Percentiles rank a stretch among this genome's conserved stretches.
Conservation (phyloP, 495 filamentous ascomycete species). For the Lepidopterella palustris region DNA sequence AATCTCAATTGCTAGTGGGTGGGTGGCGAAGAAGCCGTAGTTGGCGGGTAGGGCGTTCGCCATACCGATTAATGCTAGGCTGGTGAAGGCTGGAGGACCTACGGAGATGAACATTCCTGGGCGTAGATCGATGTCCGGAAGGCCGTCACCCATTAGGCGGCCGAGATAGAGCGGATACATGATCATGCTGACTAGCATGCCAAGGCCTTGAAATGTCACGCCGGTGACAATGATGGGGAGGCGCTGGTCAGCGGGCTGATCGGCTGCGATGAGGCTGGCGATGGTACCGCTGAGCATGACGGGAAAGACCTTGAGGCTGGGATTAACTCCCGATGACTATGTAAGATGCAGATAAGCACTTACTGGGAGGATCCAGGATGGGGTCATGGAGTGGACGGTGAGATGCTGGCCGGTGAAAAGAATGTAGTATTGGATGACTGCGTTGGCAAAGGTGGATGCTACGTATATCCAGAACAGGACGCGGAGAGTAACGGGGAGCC, state of each 20-base stretch:
- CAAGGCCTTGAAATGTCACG: constrained; percentile 25
- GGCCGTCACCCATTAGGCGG: constrained; percentile 53
- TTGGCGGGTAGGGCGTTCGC: constrained; percentile 41
- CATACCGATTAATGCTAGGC: constrained; percentile 62
- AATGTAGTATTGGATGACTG: constrained; percentile 26
- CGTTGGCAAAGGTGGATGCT: constrained; percentile 17
- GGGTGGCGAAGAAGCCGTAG: constrained; percentile 24
- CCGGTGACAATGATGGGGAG: constrained; percentile 22
- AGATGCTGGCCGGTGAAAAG: constrained; percentile 22
- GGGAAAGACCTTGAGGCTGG: too few relatives aligned
- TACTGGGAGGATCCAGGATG: constrained; percentile 25
- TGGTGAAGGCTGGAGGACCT: constrained; percentile 56
- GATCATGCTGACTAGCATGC: constrained; percentile 18
- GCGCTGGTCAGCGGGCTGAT: constrained; percentile 15
- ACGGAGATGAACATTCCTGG: constrained; percentile 70
- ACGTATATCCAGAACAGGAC: constrained; percentile 26
- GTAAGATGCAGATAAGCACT: too few relatives aligned
- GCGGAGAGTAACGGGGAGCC: constrained; percentile 30
- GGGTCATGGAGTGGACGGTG: constrained; percentile 22
- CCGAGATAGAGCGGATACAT: constrained; percentile 45
- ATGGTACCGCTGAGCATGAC: constrained; percentile 28
- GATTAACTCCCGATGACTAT: too few relatives aligned
- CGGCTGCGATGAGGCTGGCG: constrained; percentile 20
- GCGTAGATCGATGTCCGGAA: constrained; percentile 43
- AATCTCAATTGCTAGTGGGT: constrained; percentile 32